Percentiles rank a stretch among this genome's conserved stretches.
Conservation (phyloP, 352 stramenopile species). For the Globisporangium abappressorium region DNA sequence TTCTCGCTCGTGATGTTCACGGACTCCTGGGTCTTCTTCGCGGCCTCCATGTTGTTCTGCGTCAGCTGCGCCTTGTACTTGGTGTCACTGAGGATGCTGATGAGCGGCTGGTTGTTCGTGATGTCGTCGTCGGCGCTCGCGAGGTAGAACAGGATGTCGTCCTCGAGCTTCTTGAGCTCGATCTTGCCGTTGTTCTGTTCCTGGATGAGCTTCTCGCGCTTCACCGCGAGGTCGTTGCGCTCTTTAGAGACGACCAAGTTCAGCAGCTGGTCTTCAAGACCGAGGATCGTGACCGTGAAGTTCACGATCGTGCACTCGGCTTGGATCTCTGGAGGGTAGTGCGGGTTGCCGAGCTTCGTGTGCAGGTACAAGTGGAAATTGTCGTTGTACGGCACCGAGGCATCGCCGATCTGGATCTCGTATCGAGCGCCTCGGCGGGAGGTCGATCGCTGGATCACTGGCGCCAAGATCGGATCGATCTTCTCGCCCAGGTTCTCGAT, state of each 20-base stretch:
- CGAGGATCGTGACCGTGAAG: constrained; percentile 92
- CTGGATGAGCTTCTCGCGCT: constrained; percentile 90
- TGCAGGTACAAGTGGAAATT: constrained; percentile 93
- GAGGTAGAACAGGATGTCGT: constrained; percentile 94
- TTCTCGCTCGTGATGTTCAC: constrained; percentile 95
- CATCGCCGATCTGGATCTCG: constrained; percentile 94
- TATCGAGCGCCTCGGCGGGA: constrained; percentile 91
- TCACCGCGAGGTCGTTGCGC: constrained; percentile 75
- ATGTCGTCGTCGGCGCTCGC: constrained; percentile 96
- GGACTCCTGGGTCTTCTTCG: constrained; percentile 90
- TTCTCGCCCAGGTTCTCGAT: constrained; percentile 95
- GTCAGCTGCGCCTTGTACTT: constrained; percentile 92
- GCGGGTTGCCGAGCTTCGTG: constrained; percentile 94
- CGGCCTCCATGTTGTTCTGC: constrained; percentile 91
- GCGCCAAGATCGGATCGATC: constrained; percentile 92
- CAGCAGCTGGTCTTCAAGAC: constrained; percentile 92
- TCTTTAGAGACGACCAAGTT: constrained; percentile 93
- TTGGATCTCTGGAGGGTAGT: constrained; percentile 95
- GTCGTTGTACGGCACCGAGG: constrained; percentile 92
- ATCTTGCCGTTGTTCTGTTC: constrained; percentile 96
- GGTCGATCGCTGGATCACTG: constrained; percentile 93
- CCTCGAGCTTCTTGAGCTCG: constrained; percentile 94
- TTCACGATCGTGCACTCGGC: constrained; percentile 94
- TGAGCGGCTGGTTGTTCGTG: constrained; percentile 96
- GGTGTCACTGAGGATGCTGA: constrained; percentile 94